Base-by-base conservation (phyloP, 805 yeast species). In the Nakazawaea siamensis region DNA sequence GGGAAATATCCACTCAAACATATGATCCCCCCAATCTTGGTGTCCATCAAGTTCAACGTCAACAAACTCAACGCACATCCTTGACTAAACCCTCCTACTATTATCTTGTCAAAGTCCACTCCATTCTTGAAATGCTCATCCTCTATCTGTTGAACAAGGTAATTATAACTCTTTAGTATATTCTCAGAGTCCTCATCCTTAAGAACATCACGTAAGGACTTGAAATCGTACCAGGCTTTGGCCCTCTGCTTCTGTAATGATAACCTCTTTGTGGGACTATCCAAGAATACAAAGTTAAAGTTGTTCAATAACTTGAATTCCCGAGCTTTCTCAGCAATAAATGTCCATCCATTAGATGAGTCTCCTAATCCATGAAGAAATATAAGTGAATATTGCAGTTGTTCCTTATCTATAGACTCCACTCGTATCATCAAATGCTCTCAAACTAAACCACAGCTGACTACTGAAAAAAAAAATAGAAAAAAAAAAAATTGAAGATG, bases 11-110 rank as follows among this genome's bases (percentile, higher is more conserved):
- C 41, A 31, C 41, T 31, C 19, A 38, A 25, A 18, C 35, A 28
- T 11, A 38, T 31, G 24, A 28, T 12, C 2, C 41, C 41, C 5
- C 41, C 41, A n/a, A 38, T 26, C 21, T 34, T 30, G 28, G 28
- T 20, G 20, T 28, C 28, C 6, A 38, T 15, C 10, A 27, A 35
- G 13, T 24, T 34, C 15, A 34, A 18, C 12, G 31, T 9, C 18
- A 38, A 24, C 15, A 38, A 17, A 27, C 38, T 27, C 28, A 38
- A 34, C 8, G 41, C 41, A 34, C 41, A 38, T 6, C 41, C 41
- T 38, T 38, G 41, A 19, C 41, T 38, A 21, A 38, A 38, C 10
- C 41, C 41, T 18, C 41, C 41, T 17, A 38, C 15, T 16, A 38
- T 38, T 2, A 38, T 38, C 18, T 34, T 38, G 9, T 34, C 36